These are phyloP conservation scores for Fusarium sp. DNA, from an alignment of 2,329 filamentous ascomycete species.

Conservation along the genomic window DNA sequence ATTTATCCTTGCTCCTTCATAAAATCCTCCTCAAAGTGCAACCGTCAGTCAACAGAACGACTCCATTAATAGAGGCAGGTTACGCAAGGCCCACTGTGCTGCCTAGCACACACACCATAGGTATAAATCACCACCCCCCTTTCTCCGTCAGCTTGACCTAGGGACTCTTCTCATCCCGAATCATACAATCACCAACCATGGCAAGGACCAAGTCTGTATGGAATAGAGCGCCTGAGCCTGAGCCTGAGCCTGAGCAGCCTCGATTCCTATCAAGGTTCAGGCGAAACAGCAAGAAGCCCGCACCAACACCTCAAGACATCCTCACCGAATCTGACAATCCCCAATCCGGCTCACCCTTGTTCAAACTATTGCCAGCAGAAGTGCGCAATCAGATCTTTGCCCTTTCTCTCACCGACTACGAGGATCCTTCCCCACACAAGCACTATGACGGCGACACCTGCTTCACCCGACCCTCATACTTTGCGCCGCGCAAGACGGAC, in stretches of 20 bases:
- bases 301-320: not conserved
- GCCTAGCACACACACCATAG: not conserved
- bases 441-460: conserved; percentile 49
- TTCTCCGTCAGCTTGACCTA: not conserved
- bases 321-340: not conserved
- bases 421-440: conserved; percentile 45
- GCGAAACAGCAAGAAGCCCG: not conserved
- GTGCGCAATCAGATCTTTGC: conserved; percentile 62
- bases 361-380: conserved; percentile 59
- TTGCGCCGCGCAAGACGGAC: conserved; percentile 51
- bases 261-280: not conserved
- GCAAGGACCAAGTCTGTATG: not conserved
- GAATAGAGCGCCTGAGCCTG: not conserved
- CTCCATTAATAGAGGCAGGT: not conserved
- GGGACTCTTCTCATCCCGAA: not conserved
- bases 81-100: not conserved
- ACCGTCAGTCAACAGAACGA: not conserved
- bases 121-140: not conserved
- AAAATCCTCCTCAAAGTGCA: not conserved
- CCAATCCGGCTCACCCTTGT: conserved; percentile 48
- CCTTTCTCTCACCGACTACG: conserved; percentile 53
- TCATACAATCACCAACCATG: not conserved
- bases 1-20: not conserved
- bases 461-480: conserved; percentile 57
- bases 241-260: not conserved